phyloP scores from a whole-genome alignment of 176 grass and related monocot genomes.

The Oryza rufipogon region DNA sequence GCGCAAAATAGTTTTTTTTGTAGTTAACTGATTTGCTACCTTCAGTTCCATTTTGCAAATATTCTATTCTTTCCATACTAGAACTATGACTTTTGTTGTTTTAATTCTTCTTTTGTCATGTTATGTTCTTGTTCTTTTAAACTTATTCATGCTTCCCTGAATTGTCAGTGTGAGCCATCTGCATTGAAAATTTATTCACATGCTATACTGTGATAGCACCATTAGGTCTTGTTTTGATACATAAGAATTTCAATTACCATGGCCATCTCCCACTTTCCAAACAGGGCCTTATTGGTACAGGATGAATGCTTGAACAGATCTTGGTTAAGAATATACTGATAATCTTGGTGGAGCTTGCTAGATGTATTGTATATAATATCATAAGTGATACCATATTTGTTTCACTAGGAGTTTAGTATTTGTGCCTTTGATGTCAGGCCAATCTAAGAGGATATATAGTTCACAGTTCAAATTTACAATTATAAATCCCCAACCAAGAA shows the following conservation, averaged over 20 bases:
- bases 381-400: neutral
- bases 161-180: neutral
- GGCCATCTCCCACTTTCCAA: neutral
- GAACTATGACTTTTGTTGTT: neutral
- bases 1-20: neutral
- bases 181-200: neutral
- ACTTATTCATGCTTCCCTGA: neutral
- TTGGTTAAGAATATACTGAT: neutral
- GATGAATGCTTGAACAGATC: neutral
- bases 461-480: neutral
- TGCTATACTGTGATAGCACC: neutral
- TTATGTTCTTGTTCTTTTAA: neutral
- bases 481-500: neutral
- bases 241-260: neutral
- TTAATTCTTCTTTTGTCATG: neutral
- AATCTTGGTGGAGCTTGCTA: neutral
- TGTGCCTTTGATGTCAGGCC: neutral
- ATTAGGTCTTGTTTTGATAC: neutral
- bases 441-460: neutral
- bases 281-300: neutral
- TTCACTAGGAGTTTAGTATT: neutral
- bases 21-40: neutral
- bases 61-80: neutral
- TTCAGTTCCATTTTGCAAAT: neutral
- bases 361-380: slow-evolving; percentile 21